Evolutionary conservation across 352 stramenopile species (phyloP).

Genomic region (Pythium angustatum): DNA sequence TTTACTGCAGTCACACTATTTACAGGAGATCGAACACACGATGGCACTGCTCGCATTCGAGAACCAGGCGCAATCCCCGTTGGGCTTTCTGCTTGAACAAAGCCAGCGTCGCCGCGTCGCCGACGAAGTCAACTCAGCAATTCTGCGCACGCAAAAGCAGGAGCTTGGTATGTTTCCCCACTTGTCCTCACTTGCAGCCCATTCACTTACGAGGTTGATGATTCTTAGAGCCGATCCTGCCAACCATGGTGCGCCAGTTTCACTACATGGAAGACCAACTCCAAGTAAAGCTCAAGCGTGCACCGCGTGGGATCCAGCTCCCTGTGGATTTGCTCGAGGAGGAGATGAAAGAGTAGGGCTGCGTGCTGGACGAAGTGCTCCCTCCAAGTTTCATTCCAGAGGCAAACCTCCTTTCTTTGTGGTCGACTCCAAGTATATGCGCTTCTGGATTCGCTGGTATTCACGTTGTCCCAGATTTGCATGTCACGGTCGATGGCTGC

Average conservation of each 20-base stretch:
- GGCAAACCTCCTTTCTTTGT: too few relatives aligned
- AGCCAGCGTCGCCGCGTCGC: slow-evolving; percentile 63
- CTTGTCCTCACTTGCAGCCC: background rate
- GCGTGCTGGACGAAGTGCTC: background rate
- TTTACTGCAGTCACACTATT: slow-evolving; percentile 50
- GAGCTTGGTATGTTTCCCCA: slow-evolving; percentile 46
- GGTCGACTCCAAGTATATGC: too few relatives aligned
- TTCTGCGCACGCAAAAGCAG: slow-evolving; percentile 72
- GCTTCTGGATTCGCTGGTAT: background rate
- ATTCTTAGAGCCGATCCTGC: slow-evolving; percentile 61
- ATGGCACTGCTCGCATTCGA: slow-evolving; percentile 82
- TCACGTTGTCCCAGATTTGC: background rate
- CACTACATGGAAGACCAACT: slow-evolving; percentile 81
- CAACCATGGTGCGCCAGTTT: slow-evolving; percentile 77
- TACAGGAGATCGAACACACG: slow-evolving; percentile 76
- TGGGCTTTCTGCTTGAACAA: slow-evolving; percentile 61
- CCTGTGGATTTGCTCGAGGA: slow-evolving; percentile 26
- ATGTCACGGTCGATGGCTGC: slow-evolving; percentile 7
- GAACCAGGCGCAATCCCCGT: slow-evolving; percentile 55
- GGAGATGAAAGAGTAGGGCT: slow-evolving; percentile 33
- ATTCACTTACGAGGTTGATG: background rate
- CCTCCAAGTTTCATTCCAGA: too few relatives aligned
- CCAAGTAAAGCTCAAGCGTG: slow-evolving; percentile 56
- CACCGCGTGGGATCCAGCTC: slow-evolving; percentile 43
- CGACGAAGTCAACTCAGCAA: slow-evolving; percentile 75